Evolutionary conservation across 345 rosid species (phyloP), one percentile per base, ranked within the genome.

Genomic region (Euclidium syriacum): DNA sequence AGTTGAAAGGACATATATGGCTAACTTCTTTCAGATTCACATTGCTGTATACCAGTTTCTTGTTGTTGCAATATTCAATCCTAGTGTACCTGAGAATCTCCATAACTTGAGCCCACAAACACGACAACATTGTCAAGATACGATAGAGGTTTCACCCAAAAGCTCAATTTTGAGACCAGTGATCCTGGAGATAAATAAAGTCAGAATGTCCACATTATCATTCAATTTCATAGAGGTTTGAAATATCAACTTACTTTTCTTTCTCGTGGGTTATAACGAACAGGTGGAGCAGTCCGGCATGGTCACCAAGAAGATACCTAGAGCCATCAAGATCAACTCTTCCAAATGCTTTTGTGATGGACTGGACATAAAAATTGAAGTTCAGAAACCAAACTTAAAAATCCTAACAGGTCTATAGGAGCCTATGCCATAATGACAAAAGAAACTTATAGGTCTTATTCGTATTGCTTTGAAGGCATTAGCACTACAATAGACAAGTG

Each of bases 251-350:
- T 80, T 63, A 94, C 96, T 85, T 94, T 68, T 94, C 99, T 81
- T 85, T 94, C 73, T 94, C 99, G 58, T 94, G 97, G n/a, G 95
- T 83, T 73, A 90, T 90, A 53, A 90, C 99, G 71, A 94, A 91
- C 42, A 94, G 88, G 73, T 88, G 95, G 67, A 94, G 83, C 51
- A 86, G 79, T 52, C 96, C 97, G 6, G 91, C 84, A 75, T 86
- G 95, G 76, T 90, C 99, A 53, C 99, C 99, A 62, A 94, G 88
- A 67, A 90, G 84, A 79, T 94, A 94, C 73, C 99, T 86, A 48
- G 99, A 94, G 53, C 97, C 99, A 80, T 94, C 97, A 57, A 86
- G 86, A 80, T 90, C 97, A 34, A 94, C 95, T 80, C 97, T 87
- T 70, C 97, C 97, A 63, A 90, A 94, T 51, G 99, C 95, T 80